Evolutionary conservation across 768 basidiomycete species (phyloP).

Genomic region (Naganishia friedmannii): DNA sequence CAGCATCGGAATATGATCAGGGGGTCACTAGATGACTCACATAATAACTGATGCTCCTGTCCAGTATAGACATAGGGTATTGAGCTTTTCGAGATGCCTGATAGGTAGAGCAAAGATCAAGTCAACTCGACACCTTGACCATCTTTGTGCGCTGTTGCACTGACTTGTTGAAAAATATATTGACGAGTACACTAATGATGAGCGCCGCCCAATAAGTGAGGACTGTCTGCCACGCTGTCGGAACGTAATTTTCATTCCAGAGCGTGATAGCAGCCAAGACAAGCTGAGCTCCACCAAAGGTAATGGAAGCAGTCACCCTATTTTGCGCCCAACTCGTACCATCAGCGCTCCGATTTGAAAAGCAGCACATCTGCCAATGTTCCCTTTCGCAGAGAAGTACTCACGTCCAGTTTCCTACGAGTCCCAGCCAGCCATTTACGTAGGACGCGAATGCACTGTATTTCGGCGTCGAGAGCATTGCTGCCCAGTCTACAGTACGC

Average conservation of each 20-base stretch:
- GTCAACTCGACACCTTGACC: too few species aligned
- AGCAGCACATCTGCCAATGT: background rate
- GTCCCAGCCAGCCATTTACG: constrained; percentile 68
- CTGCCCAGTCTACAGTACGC: constrained; percentile 59
- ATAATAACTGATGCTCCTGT: constrained; percentile 58
- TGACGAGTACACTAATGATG: constrained; percentile 57
- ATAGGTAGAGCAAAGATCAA: background rate
- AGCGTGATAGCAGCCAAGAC: constrained; percentile 63
- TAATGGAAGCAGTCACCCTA: constrained; percentile 62
- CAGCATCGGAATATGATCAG: background rate
- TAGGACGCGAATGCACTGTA: constrained; percentile 61
- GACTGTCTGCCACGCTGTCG: constrained; percentile 61
- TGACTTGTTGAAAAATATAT: constrained; percentile 61
- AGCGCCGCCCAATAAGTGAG: constrained; percentile 63
- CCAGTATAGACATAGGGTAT: constrained; percentile 65
- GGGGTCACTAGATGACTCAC: constrained; percentile 31
- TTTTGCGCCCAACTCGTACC: too few species aligned
- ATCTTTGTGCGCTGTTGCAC: constrained; percentile 37
- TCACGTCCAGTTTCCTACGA: constrained; percentile 67
- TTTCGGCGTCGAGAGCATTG: constrained; percentile 60
- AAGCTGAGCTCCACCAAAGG: constrained; percentile 65
- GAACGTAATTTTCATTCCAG: constrained; percentile 62
- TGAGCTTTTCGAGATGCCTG: constrained; percentile 35
- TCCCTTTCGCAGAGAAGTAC: constrained; percentile 1
- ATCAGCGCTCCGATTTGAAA: background rate